Percentiles rank a stretch among this genome's conserved stretches.
Evolutionary conservation across 805 yeast species (phyloP).

Genomic region (Wickerhamiella azyma): DNA sequence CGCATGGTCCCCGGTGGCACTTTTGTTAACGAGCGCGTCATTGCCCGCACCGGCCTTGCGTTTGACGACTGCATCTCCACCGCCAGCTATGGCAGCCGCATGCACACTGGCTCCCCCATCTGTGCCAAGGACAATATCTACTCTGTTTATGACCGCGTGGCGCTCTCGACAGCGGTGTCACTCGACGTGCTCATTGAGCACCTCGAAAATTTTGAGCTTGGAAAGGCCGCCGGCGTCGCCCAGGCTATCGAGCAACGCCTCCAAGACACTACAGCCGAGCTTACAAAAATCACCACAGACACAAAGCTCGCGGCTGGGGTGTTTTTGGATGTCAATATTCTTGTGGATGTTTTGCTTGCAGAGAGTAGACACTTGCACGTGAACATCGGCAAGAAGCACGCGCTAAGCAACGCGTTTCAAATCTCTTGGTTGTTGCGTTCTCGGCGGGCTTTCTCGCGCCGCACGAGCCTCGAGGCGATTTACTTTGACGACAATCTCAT

Average conservation of each 20-base stretch:
- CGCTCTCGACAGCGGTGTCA: conserved; percentile 1
- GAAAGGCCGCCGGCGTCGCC: not conserved
- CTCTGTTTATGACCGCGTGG: not conserved
- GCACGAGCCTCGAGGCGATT: conserved; percentile 8
- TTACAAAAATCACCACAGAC: not conserved
- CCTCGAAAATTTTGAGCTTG: not conserved
- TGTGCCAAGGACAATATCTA: not conserved
- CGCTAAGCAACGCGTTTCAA: not conserved
- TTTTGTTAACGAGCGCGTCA: not conserved
- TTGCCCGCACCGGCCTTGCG: not conserved
- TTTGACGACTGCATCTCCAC: not conserved
- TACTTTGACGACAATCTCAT: conserved; percentile 8
- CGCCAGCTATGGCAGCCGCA: not conserved
- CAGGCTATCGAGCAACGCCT: not conserved
- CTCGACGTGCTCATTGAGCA: not conserved
- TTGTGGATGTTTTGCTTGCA: not conserved
- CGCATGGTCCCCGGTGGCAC: not conserved
- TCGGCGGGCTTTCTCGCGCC: conserved; percentile 8
- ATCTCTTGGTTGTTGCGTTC: conserved; percentile 6
- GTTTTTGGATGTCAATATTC: not conserved
- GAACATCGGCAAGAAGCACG: not conserved
- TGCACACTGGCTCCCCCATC: not conserved
- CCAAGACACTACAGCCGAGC: not conserved
- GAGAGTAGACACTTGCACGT: not conserved
- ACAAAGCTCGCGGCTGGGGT: not conserved